These are phyloP conservation scores for Antitrichia curtipendula DNA, from an alignment of 225 moss, liverwort and hornwort species.

Conservation along the genomic window DNA sequence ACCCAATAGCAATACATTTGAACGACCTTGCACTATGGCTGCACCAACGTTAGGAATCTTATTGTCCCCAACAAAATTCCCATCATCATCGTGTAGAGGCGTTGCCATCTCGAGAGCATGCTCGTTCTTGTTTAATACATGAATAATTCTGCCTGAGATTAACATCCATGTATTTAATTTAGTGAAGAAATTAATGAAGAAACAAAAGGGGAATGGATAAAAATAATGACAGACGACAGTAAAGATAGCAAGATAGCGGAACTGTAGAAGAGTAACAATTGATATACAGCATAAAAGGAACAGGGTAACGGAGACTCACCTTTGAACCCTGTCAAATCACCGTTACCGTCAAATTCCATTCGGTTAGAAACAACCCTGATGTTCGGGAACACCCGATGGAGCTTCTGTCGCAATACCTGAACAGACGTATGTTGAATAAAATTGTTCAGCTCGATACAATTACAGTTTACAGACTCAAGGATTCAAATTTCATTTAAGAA, in stretches of 20 bases:
- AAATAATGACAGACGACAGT: background rate
- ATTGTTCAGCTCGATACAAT: background rate
- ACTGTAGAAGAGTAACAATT: no score
- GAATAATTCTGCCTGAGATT: constrained; percentile 47
- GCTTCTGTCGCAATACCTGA: constrained; percentile 60
- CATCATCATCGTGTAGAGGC: constrained; percentile 49
- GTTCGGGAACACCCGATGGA: constrained; percentile 55
- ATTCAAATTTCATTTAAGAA: background rate
- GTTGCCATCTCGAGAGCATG: constrained; percentile 76
- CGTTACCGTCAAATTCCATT: constrained; percentile 53
- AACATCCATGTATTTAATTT: background rate
- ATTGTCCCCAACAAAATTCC: constrained; percentile 17
- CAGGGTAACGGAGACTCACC: background rate
- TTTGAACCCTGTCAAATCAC: constrained; percentile 52
- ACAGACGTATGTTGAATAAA: background rate
- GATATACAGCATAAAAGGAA: background rate
- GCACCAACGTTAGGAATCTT: constrained; percentile 16
- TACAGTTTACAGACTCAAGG: background rate
- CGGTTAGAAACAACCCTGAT: constrained; percentile 67
- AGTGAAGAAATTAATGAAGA: background rate
- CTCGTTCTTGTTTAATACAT: constrained; percentile 73
- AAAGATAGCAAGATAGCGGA: background rate
- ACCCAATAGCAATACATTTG: constrained; percentile 64
- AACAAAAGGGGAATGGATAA: background rate
- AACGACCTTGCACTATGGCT: constrained; percentile 59